Percentiles rank a stretch among this genome's conserved stretches.
Evolutionary conservation across 371 early-diverging fungal species (phyloP).

Genomic region (Chytridiales sp.): DNA sequence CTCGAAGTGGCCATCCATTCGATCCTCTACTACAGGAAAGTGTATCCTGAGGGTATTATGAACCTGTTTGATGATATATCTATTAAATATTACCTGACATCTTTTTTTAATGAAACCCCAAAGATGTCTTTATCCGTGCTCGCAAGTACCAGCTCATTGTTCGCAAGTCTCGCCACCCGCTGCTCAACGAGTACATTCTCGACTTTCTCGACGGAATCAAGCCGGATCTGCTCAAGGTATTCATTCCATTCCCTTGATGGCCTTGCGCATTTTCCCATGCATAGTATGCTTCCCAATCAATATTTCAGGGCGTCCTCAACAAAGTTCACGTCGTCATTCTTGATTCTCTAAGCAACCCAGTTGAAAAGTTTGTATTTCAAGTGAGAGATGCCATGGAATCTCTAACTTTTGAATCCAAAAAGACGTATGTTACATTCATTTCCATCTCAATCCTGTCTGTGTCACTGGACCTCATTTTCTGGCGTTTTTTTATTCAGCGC

Average conservation of each 20-base stretch:
- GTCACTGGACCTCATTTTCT: background rate
- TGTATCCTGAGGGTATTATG: constrained; percentile 51
- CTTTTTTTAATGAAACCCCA: background rate
- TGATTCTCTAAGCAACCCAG: constrained; percentile 17
- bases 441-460: background rate
- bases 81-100: background rate
- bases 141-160: constrained; percentile 57
- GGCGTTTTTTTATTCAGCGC: constrained; percentile 15
- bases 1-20: constrained; percentile 59
- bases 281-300: background rate
- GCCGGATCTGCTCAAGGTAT: constrained; percentile 51
- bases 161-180: constrained; percentile 50
- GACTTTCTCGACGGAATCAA: constrained; percentile 47
- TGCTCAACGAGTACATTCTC: constrained; percentile 44
- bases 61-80: too few species aligned
- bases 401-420: constrained; percentile 12
- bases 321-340: constrained; percentile 44
- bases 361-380: constrained; percentile 59
- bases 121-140: constrained; percentile 46
- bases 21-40: constrained; percentile 51
- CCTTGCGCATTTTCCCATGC: background rate
- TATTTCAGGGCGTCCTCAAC: constrained; percentile 40
- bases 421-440: constrained; percentile 12
- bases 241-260: background rate
- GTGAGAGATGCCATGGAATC: constrained; percentile 39